phyloP scores from a whole-genome alignment of 352 stramenopile species.

The Peronospora farinosa region DNA sequence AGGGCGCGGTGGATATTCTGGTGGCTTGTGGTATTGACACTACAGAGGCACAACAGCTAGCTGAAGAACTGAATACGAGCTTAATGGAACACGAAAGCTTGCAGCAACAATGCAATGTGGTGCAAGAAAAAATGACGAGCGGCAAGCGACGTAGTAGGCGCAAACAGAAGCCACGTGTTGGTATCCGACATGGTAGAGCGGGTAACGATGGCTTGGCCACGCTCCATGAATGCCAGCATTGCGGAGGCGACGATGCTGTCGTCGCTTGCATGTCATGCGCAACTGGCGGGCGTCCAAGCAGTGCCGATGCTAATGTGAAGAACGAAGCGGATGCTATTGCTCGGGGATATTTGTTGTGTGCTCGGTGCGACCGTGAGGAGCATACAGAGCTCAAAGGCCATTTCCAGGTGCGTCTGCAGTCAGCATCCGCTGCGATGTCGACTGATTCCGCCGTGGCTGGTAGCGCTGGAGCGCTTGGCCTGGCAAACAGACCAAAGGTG shows the following conservation, averaged over 20 bases:
- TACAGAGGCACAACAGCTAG: conserved; percentile 47
- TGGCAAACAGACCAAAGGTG: conserved; percentile 48
- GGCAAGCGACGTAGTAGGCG: conserved; percentile 42
- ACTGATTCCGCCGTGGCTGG: conserved; percentile 22
- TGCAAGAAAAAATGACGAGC: conserved; percentile 34
- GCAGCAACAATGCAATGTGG: conserved; percentile 20
- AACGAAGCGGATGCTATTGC: conserved; percentile 46
- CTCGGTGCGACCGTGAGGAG: conserved; percentile 64
- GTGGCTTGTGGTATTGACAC: conserved; percentile 56
- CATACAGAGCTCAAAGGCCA: conserved; percentile 58
- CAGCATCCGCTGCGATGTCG: conserved; percentile 21
- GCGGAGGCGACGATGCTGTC: conserved; percentile 53
- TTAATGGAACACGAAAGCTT: conserved; percentile 34
- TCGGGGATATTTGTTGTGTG: conserved; percentile 61
- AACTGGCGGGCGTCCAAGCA: conserved; percentile 19
- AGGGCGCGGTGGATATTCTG: conserved; percentile 61
- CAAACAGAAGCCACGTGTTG: conserved; percentile 54
- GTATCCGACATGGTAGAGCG: conserved; percentile 9
- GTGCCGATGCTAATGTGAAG: conserved; percentile 33
- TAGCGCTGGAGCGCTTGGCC: conserved; percentile 21
- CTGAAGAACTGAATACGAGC: conserved; percentile 52
- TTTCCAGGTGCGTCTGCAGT: conserved; percentile 43
- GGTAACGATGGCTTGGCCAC: conserved; percentile 4
- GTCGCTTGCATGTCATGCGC: conserved; percentile 62
- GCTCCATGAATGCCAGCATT: conserved; percentile 59